These are phyloP conservation scores for Xerocomus amazonicus DNA, from an alignment of 1,284 basidiomycete species.

Conservation along the genomic window DNA sequence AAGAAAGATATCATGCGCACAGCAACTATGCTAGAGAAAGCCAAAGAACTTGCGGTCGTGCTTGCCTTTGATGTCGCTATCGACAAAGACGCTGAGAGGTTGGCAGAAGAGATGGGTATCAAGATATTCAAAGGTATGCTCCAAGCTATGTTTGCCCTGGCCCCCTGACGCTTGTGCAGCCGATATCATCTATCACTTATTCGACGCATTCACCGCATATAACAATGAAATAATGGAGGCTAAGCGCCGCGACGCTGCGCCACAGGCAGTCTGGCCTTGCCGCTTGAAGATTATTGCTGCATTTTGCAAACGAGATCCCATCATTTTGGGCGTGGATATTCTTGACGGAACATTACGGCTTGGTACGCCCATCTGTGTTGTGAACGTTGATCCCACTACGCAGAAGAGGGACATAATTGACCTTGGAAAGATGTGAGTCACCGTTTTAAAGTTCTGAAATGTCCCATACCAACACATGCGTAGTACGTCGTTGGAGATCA, in stretches of 20 bases:
- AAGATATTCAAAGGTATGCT: conserved; percentile 83
- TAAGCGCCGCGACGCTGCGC: conserved; percentile 90
- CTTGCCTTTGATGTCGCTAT: conserved; percentile 96
- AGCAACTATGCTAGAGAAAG: conserved; percentile 94
- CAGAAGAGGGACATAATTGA: conserved; percentile 90
- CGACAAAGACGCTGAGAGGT: conserved; percentile 87
- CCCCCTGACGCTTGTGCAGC: conserved; percentile 44
- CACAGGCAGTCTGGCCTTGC: conserved; percentile 97
- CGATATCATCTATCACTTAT: conserved; percentile 98
- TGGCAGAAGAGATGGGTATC: conserved; percentile 94
- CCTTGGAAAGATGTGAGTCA: conserved; percentile 88
- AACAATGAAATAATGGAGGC: conserved; percentile 91
- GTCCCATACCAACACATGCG: conserved; percentile 9
- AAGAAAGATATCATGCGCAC: conserved; percentile 95
- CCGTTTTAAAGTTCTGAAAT: conserved; percentile 1
- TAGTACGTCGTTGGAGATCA: conserved; percentile 93
- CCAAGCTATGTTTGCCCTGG: not conserved
- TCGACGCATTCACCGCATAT: conserved; percentile 97
- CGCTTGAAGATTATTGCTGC: conserved; percentile 88
- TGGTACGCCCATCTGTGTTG: conserved; percentile 94
- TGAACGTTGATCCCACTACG: conserved; percentile 82
- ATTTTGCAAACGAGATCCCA: conserved; percentile 96
- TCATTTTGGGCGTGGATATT: conserved; percentile 97
- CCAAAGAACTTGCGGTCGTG: conserved; percentile 93
- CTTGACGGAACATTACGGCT: conserved; percentile 90